Base-by-base conservation (phyloP, 1,139 yeast species). In the Yamadazyma epiphylla region DNA sequence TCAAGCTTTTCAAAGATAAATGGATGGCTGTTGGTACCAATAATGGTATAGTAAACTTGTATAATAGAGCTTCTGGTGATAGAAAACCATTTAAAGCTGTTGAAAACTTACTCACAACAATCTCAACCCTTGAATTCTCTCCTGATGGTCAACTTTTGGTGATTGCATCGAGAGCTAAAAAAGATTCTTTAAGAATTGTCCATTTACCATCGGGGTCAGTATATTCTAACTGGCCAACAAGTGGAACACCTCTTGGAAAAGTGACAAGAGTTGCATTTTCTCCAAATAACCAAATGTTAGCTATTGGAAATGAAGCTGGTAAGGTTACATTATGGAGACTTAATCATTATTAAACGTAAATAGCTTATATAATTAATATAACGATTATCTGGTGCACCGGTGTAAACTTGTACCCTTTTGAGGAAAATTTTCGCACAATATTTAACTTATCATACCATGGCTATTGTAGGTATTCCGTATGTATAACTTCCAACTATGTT, bases 201-300 rank as follows among this genome's bases (percentile, higher is more conserved):
- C 98, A 94, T 51, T 60, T 91, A 37, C 96, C 97, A 9, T 72
- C 88, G 8, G 88, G 91, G 38, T 75, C 86, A 9, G 95, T 86
- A 3, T 94, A 80, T 58, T 71, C 80, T 33, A 94, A 94, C 64
- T 94, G 98, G 98, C 99, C 99, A 13, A 91, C 97, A 3, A 80
- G 91, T 35, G 91, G 88, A 6, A 89, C 99, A 0, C 98, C 98
- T 4, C 71, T 94, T 43, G 99, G 98, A 15, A 79, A 81, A 44
- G 96, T 94, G 25, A 86, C 96, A 1, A 62, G 82, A n/a, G 81
- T 78, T 4, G 74, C 78, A 8, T 89, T 89, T 55, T 79, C 94
- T 16, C 89, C 95, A 16, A 78, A 78, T 41, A 77, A 80, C 35
- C 91, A 87, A 55, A 77, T 88, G 80, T 58, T 91, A 37, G 87